Base-by-base conservation (phyloP, 2,329 filamentous ascomycete genomes). In the Phaeomoniella chlamydospora region DNA sequence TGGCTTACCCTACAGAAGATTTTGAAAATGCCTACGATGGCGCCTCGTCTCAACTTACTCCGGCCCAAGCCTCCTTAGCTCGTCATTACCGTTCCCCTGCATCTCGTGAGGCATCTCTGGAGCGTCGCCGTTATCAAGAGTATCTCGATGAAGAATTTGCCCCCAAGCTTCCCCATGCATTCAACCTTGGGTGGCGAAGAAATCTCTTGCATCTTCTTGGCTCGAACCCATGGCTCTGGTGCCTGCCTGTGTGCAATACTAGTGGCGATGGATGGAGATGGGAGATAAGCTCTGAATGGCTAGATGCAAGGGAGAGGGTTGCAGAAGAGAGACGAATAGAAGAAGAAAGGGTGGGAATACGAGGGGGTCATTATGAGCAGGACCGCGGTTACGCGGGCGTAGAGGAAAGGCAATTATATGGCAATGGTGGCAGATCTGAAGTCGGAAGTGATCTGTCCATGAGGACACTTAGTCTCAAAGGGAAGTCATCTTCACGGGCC, bases 191-290 rank as follows among this genome's bases (percentile, higher is more conserved):
- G 40, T 80, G 79, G 70, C 75, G 71, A 39, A 72, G 70, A 30
- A 98, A 98, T 53, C 56, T 96, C 4, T 52, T 61, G 1, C 83
- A 94, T 53, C 69, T 98, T 2, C 85, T 98, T 45, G 90, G 90
- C 0, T 72, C 74, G 0, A 72, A 64, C 1, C 77, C 76, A 1
- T 57, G 72, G 16, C 64, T 90, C 5, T 96, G 90, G 88, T 61
- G 68, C 17, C 41, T 96, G 2, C 90, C 90, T 0, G 62, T 96
- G 32, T 75, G 72, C 55, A 96, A 81, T 50, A 93, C 86, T 2
- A 82, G 75, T 0, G 88, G 88, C 19, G 84, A 98, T 54, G 90
- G 90, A 15, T 98, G 88, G 88, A 70, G 68, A 31, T 98, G 90
- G 90, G 86, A 94, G 49, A 72, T 87, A 1, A 92, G 77, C 50